Base-by-base conservation (phyloP, 2,329 filamentous ascomycete genomes). In the Fusarium sp. region DNA sequence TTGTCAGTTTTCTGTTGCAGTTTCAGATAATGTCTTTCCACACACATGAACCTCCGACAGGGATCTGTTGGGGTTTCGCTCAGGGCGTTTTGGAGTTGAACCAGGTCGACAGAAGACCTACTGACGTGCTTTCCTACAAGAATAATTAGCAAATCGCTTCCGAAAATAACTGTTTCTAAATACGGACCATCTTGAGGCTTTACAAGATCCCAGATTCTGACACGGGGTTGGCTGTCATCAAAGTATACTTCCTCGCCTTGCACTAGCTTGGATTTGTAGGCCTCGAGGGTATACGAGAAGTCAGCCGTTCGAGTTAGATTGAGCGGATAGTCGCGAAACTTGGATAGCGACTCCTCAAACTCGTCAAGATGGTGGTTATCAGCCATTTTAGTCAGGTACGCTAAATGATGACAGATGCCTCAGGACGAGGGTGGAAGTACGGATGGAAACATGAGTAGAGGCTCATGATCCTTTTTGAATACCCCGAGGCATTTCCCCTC, bases 11-110 rank as follows among this genome's bases (percentile, higher is more conserved):
- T 18, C 13, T 25, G 40, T 9, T 3, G 10, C 16, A 7, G 4
- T 25, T 4, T 8, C 18, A 47, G 22, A 13, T n/a, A 2, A 20
- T 29, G n/a, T 29, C 33, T 31, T 7, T 47, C 2, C 31, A 20
- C 52, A 8, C 52, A 68, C 65, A 68, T 40, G 31, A 64, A 60
- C 54, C 65, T 68, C n/a, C 65, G 61, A 8, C 3, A 60, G 14
- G 65, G 65, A 36, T 68, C 65, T 18, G 10, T 35, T 10, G 65
- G 14, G 3, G n/a, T 50, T 40, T 36, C 13, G 7, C 20, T 35
- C 10, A 68, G 11, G 9, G 54, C 35, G 2, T 13, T 29, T 54
- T 16, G 20, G 5, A 68, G 54, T n/a, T 33, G 33, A 22, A 10
- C 33, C 40, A 54, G 2, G 27, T 61, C 11, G 29, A 5, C 2